Evolutionary conservation across 2,329 filamentous ascomycete genomes (phyloP), one percentile per base, ranked within the genome.

Genomic region (Colletotrichum neosansevieriae): DNA sequence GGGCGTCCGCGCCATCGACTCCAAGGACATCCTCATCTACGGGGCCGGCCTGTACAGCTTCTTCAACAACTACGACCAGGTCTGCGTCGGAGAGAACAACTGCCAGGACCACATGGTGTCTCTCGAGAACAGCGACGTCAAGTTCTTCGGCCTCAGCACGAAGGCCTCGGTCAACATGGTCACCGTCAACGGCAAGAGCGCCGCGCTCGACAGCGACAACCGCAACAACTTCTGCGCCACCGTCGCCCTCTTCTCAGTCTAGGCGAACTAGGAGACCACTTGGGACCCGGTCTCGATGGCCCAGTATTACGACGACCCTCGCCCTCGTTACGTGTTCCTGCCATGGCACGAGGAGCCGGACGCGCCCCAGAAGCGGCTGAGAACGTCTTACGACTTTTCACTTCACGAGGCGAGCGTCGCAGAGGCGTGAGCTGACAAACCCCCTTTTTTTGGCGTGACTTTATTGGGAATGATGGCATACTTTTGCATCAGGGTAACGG

Each of bases 71-170:
- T 95, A 95, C 80, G 82, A 80, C 42, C 91, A 94, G 79, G 83
- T 84, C 17, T 96, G 93, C 74, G 85, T 94, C 15, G 78, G 80
- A 42, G 84, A 84, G 10, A 86, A 92, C 76, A 88, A 86, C 72
- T 96, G 93, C 82, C 93, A 95, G 79, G 84, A 90, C 66, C 91
- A 94, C 80, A 94, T 96, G 81, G 85, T 94, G 53, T 89, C 88
- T 72, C 82, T 95, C 40, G 89, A 94, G 78, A 86, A 87, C 75
- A 89, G 84, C 58, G 77, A 78, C 19, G 83, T 93, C 44, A 82
- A 88, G 72, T 77, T 94, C 42, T 92, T 87, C 71, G 92, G 88
- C 7, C 79, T 94, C 63, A 92, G 86, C 80, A 94, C 92, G 70
- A 94, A 94, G 83, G 91, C 91, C 3, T 85, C 89, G 21, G 83